A percentile compares a stretch with the other conserved stretches of the same genome.
These are phyloP conservation scores for Wickerhamomyces sp. DNA, from an alignment of 1,139 yeast species.

Conservation along the genomic window DNA sequence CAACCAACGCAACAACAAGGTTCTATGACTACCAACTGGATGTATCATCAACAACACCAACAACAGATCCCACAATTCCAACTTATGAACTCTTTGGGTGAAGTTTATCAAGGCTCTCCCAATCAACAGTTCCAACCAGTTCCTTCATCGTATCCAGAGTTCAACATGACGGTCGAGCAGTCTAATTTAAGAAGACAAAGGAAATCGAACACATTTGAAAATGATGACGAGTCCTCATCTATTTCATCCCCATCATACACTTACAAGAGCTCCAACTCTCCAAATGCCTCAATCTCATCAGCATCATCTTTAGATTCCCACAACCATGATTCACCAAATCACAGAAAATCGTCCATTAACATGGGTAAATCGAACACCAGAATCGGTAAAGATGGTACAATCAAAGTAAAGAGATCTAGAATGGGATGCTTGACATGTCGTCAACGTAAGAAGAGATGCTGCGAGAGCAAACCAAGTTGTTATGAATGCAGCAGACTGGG, in stretches of 20 bases:
- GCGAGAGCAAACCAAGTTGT: slow-evolving; percentile 58
- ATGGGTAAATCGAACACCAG: neutral
- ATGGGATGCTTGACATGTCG: slow-evolving; percentile 72
- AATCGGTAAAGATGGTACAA: neutral
- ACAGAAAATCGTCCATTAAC: neutral
- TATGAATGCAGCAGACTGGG: slow-evolving; percentile 51
- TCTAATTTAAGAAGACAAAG: neutral
- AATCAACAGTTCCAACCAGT: no score
- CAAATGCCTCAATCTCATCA: neutral
- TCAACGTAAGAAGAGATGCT: slow-evolving; percentile 66
- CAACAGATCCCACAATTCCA: neutral
- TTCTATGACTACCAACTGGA: neutral
- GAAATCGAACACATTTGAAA: neutral
- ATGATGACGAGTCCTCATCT: no score
- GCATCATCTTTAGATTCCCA: neutral
- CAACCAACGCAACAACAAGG: neutral
- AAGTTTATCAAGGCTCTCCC: neutral
- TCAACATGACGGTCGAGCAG: no score
- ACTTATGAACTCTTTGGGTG: neutral
- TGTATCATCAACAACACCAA: neutral
- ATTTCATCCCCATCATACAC: slow-evolving; percentile 2
- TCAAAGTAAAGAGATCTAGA: slow-evolving; percentile 22
- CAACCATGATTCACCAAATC: neutral
- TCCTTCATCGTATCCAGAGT: no score
- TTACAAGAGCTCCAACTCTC: neutral